These are phyloP conservation scores for Chamaecrista fasciculata DNA, from an alignment of 306 rosid genomes.

Conservation along the genomic window DNA sequence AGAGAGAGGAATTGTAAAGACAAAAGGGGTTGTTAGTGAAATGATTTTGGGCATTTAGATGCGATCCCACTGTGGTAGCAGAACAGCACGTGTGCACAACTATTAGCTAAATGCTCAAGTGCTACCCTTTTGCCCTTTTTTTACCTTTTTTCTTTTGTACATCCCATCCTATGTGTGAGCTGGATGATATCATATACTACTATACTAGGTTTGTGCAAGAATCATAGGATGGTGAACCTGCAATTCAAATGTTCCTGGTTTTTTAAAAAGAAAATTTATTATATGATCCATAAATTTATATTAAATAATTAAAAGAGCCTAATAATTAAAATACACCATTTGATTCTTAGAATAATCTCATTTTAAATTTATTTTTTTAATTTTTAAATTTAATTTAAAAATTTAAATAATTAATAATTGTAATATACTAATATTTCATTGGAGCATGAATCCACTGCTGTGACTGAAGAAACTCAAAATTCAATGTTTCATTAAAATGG, in stretches of 20 bases:
- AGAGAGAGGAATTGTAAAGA: not conserved
- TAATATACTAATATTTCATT: too few relatives aligned
- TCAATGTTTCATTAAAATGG: too few relatives aligned
- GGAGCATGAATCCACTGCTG: too few relatives aligned
- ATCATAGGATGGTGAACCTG: not conserved
- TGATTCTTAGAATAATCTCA: too few relatives aligned
- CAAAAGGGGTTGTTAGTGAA: not conserved
- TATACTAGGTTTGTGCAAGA: not conserved
- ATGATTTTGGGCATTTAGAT: not conserved
- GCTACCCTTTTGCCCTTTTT: not conserved
- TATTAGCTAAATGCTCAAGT: not conserved
- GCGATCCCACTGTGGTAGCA: not conserved
- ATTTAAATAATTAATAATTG: too few relatives aligned
- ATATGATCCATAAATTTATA: too few relatives aligned
- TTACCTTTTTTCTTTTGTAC: not conserved
- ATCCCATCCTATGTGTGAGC: not conserved
- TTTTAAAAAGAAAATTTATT: too few relatives aligned
- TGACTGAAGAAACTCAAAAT: too few relatives aligned
- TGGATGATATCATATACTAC: not conserved
- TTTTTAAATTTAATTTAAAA: too few relatives aligned
- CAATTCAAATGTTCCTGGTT: not conserved
- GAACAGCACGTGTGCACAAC: constrained; percentile 14
- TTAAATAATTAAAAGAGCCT: too few relatives aligned
- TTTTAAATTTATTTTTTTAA: too few relatives aligned
- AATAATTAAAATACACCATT: too few relatives aligned